Evolutionary conservation across 1,139 yeast genomes (phyloP).

Genomic region (Saccharomyces hybrid): DNA sequence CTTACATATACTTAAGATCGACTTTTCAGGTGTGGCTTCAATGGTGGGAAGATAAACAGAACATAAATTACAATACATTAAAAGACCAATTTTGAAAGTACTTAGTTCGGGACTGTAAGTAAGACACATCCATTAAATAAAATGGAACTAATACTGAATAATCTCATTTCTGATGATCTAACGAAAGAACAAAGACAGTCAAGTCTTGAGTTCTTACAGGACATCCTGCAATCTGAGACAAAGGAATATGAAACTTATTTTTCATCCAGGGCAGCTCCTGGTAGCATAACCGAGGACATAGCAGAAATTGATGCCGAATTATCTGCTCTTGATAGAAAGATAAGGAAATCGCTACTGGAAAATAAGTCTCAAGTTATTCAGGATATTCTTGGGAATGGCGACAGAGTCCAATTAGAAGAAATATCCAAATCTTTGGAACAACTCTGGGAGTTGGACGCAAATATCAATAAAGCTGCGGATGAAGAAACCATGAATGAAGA

Average conservation of each 20-base stretch:
- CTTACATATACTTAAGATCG: too few relatives aligned
- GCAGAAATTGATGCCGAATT: slow-evolving; percentile 43
- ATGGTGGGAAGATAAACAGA: too few relatives aligned
- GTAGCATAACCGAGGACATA: slow-evolving; percentile 37
- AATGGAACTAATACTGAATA: slow-evolving; percentile 1
- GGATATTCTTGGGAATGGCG: slow-evolving; percentile 26
- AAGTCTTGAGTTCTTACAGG: slow-evolving; percentile 14
- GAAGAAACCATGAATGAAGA: slow-evolving; percentile 18
- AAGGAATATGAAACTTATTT: slow-evolving; percentile 23
- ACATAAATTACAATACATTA: too few relatives aligned
- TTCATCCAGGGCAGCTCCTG: slow-evolving; percentile 27
- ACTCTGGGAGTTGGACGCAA: slow-evolving; percentile 32
- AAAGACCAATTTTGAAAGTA: too few relatives aligned
- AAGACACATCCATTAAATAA: background rate
- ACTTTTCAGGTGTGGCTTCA: too few relatives aligned
- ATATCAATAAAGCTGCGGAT: slow-evolving; percentile 4
- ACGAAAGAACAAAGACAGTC: slow-evolving; percentile 10
- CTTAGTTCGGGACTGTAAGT: too few relatives aligned
- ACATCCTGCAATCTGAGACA: slow-evolving; percentile 18
- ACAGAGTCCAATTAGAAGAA: slow-evolving; percentile 22
- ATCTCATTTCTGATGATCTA: slow-evolving; percentile 6
- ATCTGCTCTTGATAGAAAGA: slow-evolving; percentile 33
- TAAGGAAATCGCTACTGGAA: slow-evolving; percentile 32
- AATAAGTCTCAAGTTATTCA: slow-evolving; percentile 33
- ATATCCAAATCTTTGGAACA: slow-evolving; percentile 30